phyloP scores from a whole-genome alignment of 2,329 filamentous ascomycete genomes.

The Nannizziopsis arthrosporioides region DNA sequence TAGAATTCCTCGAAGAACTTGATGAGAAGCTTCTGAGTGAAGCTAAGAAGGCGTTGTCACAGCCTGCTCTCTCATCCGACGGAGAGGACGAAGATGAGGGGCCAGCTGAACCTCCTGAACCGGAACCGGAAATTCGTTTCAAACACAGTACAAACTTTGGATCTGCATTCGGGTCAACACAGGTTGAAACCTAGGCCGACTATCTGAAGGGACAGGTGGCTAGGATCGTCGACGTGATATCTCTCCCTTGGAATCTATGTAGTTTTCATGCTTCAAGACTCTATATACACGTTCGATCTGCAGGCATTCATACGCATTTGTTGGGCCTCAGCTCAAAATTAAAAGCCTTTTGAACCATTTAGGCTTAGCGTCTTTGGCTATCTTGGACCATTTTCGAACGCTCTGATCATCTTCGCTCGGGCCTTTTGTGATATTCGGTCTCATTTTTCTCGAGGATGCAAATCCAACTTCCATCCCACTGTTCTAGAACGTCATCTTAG shows the following conservation, averaged over 20 bases:
- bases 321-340: too few relatives aligned
- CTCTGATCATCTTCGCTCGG: too few relatives aligned
- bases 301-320: too few relatives aligned
- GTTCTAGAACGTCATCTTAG: too few relatives aligned
- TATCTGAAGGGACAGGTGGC: constrained; percentile 7
- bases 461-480: too few relatives aligned
- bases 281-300: not conserved
- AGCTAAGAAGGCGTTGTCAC: constrained; percentile 25
- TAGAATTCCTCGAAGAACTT: constrained; percentile 32
- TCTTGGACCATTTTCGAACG: too few relatives aligned
- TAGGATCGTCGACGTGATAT: too few relatives aligned
- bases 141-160: constrained; percentile 38
- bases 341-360: too few relatives aligned
- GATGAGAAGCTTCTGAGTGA: constrained; percentile 35
- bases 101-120: constrained; percentile 22
- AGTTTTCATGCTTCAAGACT: not conserved
- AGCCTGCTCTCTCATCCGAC: constrained; percentile 16
- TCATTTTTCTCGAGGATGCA: too few relatives aligned
- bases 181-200: not conserved
- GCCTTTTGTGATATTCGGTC: too few relatives aligned
- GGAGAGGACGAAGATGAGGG: constrained; percentile 20
- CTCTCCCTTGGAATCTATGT: not conserved
- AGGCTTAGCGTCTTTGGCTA: too few relatives aligned
- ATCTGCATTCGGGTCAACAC: constrained; percentile 33
- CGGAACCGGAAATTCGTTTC: constrained; percentile 35